These are phyloP conservation scores for Fusarium brevicatenulatum DNA, from an alignment of 2,329 filamentous ascomycete genomes.

Conservation along the genomic window DNA sequence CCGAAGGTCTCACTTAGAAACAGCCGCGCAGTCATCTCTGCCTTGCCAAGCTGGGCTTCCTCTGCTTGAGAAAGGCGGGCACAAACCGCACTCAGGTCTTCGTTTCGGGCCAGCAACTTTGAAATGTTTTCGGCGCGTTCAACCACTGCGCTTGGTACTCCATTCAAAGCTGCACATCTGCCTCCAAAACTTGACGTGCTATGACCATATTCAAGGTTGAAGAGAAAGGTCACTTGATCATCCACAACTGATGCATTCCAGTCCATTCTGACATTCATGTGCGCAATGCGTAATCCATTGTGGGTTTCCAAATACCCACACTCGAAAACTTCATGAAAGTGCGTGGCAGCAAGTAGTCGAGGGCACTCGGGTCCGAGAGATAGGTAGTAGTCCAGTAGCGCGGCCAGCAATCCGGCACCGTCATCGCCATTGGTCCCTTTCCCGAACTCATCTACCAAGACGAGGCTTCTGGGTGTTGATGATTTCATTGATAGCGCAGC, in stretches of 20 bases:
- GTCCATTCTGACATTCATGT: slow-evolving; percentile 77
- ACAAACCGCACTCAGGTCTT: slow-evolving; percentile 80
- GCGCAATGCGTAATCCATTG: slow-evolving; percentile 66
- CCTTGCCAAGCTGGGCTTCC: slow-evolving; percentile 71
- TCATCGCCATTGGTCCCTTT: slow-evolving; percentile 70
- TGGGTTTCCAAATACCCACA: slow-evolving; percentile 64
- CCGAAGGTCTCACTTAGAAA: slow-evolving; percentile 58
- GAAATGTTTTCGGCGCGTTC: slow-evolving; percentile 80
- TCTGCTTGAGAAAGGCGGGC: slow-evolving; percentile 73
- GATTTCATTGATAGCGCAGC: slow-evolving; percentile 79
- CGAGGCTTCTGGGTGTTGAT: slow-evolving; percentile 78
- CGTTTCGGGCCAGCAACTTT: slow-evolving; percentile 73
- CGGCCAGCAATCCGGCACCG: slow-evolving; percentile 67
- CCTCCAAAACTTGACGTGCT: slow-evolving; percentile 87
- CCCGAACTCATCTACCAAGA: slow-evolving; percentile 94
- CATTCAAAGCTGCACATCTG: slow-evolving; percentile 86
- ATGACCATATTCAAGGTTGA: slow-evolving; percentile 73
- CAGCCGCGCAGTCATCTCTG: slow-evolving; percentile 67
- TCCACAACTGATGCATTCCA: slow-evolving; percentile 59
- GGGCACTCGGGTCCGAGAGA: slow-evolving; percentile 58
- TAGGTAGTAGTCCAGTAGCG: slow-evolving; percentile 67
- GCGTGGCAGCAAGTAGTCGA: slow-evolving; percentile 69
- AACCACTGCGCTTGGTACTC: slow-evolving; percentile 77
- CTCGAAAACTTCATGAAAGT: slow-evolving; percentile 79
- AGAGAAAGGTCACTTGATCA: slow-evolving; percentile 78